A percentile compares a stretch with the other conserved stretches of the same genome.
Conservation (phyloP, 768 basidiomycete genomes). For the Floccularia luteovirens region DNA sequence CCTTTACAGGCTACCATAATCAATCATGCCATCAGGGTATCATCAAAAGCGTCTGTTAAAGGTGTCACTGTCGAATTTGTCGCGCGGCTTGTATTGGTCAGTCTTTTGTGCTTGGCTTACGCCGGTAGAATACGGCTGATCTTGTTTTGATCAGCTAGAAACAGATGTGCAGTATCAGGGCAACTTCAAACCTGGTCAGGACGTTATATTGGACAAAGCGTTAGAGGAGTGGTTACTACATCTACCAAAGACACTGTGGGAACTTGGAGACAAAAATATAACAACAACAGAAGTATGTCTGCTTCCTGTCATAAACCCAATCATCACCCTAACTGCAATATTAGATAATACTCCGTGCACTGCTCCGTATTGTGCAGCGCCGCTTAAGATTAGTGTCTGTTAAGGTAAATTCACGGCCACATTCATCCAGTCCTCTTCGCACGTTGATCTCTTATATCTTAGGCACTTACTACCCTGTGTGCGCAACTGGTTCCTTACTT, state of each 20-base stretch:
- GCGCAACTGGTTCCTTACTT: conserved; percentile 77
- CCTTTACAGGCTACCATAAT: conserved; percentile 52
- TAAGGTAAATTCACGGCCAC: conserved; percentile 37
- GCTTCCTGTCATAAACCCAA: background rate
- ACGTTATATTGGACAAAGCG: conserved; percentile 18
- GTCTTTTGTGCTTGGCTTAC: no score
- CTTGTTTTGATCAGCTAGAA: conserved; percentile 39
- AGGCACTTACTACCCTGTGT: conserved; percentile 44
- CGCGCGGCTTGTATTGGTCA: conserved; percentile 60
- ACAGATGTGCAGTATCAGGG: conserved; percentile 47
- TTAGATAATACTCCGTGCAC: conserved; percentile 50
- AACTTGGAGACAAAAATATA: conserved; percentile 55
- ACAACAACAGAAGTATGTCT: conserved; percentile 51
- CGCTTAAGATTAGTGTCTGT: conserved; percentile 32
- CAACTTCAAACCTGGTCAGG: conserved; percentile 27
- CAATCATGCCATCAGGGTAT: conserved; percentile 54
- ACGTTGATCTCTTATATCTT: conserved; percentile 5
- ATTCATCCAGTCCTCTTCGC: background rate
- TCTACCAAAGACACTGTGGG: conserved; percentile 83
- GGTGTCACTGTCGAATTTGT: conserved; percentile 69
- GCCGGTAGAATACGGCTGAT: no score
- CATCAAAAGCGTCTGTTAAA: conserved; percentile 60
- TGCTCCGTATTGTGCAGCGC: conserved; percentile 57
- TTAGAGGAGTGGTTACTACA: conserved; percentile 65
- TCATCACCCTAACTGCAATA: conserved; percentile 1